These are phyloP conservation scores for Chondrus crispus DNA, from an alignment of 23 red algal genomes.

Conservation along the genomic window DNA sequence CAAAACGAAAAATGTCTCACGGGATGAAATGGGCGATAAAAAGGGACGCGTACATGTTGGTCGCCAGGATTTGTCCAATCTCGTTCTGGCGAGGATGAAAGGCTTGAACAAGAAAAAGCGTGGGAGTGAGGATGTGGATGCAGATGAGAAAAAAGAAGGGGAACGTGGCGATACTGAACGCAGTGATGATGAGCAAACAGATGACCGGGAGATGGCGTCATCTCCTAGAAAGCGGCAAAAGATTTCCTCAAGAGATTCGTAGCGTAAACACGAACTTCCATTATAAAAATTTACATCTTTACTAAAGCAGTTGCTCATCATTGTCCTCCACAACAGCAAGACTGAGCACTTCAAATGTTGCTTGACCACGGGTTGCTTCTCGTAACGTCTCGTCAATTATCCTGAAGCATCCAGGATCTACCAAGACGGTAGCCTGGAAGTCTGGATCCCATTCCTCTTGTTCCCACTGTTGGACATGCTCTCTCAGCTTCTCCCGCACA, in stretches of 20 bases:
- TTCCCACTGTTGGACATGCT: constrained; percentile 54
- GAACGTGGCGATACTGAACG: not conserved
- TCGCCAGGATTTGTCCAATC: constrained; percentile 59
- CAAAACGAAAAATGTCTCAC: constrained; percentile 69
- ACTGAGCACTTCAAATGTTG: constrained; percentile 62
- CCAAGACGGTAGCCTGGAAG: constrained; percentile 28
- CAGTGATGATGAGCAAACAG: not conserved
- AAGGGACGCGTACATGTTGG: constrained; percentile 76
- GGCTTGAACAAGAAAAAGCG: constrained; percentile 42
- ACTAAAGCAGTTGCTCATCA: constrained; percentile 53
- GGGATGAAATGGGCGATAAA: constrained; percentile 70
- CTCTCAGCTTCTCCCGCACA: constrained; percentile 39
- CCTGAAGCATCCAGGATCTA: constrained; percentile 58
- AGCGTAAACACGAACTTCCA: not conserved
- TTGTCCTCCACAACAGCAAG: constrained; percentile 63
- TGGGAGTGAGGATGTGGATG: not conserved
- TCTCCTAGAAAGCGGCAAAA: not conserved
- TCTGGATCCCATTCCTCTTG: constrained; percentile 63
- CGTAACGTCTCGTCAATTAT: constrained; percentile 49
- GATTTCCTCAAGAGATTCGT: not conserved
- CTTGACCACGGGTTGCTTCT: constrained; percentile 46
- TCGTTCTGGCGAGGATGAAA: constrained; percentile 69
- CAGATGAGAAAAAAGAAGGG: not conserved
- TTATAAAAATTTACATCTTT: not conserved
- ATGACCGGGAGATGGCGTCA: not conserved